Conservation (phyloP, 192 early-diverging fungal species). For the Thamnidium elegans region DNA sequence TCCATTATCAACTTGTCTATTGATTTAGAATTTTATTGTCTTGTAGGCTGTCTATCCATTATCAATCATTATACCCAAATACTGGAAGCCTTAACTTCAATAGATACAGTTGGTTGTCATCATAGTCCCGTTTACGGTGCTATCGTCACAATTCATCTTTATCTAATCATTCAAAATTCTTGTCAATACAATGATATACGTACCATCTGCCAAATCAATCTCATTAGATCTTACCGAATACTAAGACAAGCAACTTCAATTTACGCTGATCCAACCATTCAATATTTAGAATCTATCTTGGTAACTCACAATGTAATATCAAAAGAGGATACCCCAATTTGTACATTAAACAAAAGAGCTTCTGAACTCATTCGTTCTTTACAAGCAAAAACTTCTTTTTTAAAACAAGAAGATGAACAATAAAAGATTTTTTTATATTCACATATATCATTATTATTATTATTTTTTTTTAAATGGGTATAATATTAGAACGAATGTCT, state of each 20-base stretch:
- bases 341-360: conserved; percentile 3
- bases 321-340: conserved; percentile 1
- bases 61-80: conserved; percentile 16
- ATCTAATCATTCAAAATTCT: conserved; percentile 2
- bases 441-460: too few species aligned
- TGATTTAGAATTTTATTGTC: conserved; percentile 9
- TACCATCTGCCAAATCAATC: conserved; percentile 21
- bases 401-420: neutral
- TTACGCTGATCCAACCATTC: neutral
- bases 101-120: conserved; percentile 17
- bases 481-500: too few species aligned
- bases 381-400: neutral
- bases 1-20: neutral
- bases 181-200: conserved; percentile 8
- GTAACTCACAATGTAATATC: neutral
- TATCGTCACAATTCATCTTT: conserved; percentile 6
- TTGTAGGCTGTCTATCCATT: conserved; percentile 8
- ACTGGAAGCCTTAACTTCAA: conserved; percentile 14
- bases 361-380: conserved; percentile 3
- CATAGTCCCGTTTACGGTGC: conserved; percentile 16
- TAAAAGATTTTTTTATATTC: neutral
- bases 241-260: neutral
- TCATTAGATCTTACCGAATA: conserved; percentile 9
- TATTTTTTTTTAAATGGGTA: too few species aligned
- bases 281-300: conserved; percentile 15